Conservation (phyloP, 2,329 filamentous ascomycete species). For the Monilinia laxa region DNA sequence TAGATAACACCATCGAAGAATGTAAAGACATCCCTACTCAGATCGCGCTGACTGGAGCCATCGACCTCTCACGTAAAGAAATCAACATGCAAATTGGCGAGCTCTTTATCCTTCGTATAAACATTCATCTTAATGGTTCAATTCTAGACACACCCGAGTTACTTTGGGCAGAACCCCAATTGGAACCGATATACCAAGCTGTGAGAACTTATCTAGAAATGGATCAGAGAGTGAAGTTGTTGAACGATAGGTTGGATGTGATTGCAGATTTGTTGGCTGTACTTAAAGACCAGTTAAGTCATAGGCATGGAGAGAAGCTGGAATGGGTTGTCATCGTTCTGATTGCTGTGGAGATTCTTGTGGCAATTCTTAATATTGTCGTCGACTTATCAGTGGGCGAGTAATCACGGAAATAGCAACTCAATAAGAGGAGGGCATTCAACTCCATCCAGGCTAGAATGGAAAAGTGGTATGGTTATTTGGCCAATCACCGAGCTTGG, state of each 20-base stretch:
- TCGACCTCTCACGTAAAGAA: slow-evolving; percentile 80
- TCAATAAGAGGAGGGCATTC: background rate
- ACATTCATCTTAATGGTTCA: slow-evolving; percentile 95
- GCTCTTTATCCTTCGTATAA: slow-evolving; percentile 95
- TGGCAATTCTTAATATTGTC: slow-evolving; percentile 90
- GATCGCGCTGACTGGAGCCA: slow-evolving; percentile 89
- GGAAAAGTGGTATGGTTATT: background rate
- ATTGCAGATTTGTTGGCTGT: slow-evolving; percentile 92
- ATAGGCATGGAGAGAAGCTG: slow-evolving; percentile 85
- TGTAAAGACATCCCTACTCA: slow-evolving; percentile 92
- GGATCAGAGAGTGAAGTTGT: slow-evolving; percentile 86
- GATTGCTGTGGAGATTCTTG: slow-evolving; percentile 91
- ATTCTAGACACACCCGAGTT: slow-evolving; percentile 95
- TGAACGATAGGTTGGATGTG: slow-evolving; percentile 88
- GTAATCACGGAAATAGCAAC: background rate
- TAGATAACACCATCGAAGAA: slow-evolving; percentile 88
- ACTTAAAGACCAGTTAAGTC: slow-evolving; percentile 90
- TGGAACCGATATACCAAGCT: slow-evolving; percentile 94
- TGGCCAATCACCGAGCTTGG: background rate
- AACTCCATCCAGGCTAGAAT: background rate
- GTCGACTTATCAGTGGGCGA: slow-evolving; percentile 80
- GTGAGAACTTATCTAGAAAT: slow-evolving; percentile 96
- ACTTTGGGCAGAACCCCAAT: slow-evolving; percentile 96
- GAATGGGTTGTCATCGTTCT: slow-evolving; percentile 95
- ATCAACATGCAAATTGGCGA: slow-evolving; percentile 99